These are phyloP conservation scores for Cordyceps pruinosa DNA, from an alignment of 2,329 filamentous ascomycete genomes.

Conservation along the genomic window DNA sequence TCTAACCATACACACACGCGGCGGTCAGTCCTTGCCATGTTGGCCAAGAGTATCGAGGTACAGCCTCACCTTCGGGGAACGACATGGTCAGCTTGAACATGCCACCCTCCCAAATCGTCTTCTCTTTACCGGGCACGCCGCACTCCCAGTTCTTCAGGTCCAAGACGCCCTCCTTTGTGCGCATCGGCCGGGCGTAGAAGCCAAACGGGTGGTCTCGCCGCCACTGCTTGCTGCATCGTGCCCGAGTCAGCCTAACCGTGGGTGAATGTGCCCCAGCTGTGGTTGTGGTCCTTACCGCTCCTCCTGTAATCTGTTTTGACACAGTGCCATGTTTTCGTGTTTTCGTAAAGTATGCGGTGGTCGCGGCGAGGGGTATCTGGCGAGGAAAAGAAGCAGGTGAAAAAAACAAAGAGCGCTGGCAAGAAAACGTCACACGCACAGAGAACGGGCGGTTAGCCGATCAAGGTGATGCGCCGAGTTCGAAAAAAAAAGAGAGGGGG, in stretches of 20 bases:
- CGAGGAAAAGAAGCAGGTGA: neutral
- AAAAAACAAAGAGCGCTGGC: neutral
- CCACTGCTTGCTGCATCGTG: conserved; percentile 75
- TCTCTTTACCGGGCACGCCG: conserved; percentile 89
- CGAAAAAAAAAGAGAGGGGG: neutral
- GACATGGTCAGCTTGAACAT: conserved; percentile 89
- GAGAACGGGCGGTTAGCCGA: neutral
- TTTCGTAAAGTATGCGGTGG: neutral
- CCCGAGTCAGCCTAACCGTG: conserved; percentile 16
- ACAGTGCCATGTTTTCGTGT: conserved; percentile 64
- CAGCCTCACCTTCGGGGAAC: conserved; percentile 81
- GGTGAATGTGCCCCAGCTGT: neutral
- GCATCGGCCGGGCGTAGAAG: conserved; percentile 85
- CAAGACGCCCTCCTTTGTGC: conserved; percentile 70
- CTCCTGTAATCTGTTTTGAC: conserved; percentile 79
- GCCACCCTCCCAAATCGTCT: conserved; percentile 97
- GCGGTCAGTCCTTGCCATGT: neutral
- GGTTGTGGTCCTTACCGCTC: conserved; percentile 57
- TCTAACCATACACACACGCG: conserved; percentile 45
- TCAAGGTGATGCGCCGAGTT: neutral
- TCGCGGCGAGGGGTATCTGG: neutral
- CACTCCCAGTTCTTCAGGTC: conserved; percentile 97
- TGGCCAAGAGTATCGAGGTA: neutral
- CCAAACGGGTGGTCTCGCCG: conserved; percentile 94
- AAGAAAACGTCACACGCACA: neutral